Percentiles rank a stretch among this genome's conserved stretches.
These are phyloP conservation scores for Rhododendron henanense DNA, from an alignment of 148 eudicot species.

Conservation along the genomic window DNA sequence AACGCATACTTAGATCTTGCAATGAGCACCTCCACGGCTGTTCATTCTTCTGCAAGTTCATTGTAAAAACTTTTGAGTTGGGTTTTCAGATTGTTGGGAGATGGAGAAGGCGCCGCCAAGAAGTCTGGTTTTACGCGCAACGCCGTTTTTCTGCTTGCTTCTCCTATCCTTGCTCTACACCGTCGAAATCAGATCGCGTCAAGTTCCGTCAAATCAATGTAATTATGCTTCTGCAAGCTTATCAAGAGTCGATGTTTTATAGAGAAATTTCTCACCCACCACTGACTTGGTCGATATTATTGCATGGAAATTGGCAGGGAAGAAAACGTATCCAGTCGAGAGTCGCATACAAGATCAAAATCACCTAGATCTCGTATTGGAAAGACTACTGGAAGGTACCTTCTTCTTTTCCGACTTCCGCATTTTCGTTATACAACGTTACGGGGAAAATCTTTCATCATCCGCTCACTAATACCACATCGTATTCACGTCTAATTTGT, in stretches of 20 bases:
- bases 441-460: no score
- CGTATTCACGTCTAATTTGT: no score
- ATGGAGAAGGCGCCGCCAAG: neutral
- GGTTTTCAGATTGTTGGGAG: neutral
- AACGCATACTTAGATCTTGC: no score
- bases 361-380: constrained; percentile 13
- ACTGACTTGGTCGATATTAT: neutral
- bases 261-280: neutral
- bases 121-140: neutral
- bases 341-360: neutral
- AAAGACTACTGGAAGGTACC: constrained; percentile 36
- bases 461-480: neutral
- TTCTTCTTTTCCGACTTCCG: neutral
- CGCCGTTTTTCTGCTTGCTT: neutral
- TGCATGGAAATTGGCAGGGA: constrained; percentile 27
- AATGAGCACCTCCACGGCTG: neutral
- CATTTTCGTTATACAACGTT: neutral
- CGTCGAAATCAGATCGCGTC: neutral
- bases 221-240: neutral
- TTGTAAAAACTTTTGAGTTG: neutral
- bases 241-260: neutral
- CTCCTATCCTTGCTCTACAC: constrained; percentile 12
- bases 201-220: constrained; percentile 11
- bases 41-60: neutral
- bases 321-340: neutral